These are phyloP conservation scores for Prunus mira DNA, from an alignment of 306 rosid genomes.

Conservation along the genomic window DNA sequence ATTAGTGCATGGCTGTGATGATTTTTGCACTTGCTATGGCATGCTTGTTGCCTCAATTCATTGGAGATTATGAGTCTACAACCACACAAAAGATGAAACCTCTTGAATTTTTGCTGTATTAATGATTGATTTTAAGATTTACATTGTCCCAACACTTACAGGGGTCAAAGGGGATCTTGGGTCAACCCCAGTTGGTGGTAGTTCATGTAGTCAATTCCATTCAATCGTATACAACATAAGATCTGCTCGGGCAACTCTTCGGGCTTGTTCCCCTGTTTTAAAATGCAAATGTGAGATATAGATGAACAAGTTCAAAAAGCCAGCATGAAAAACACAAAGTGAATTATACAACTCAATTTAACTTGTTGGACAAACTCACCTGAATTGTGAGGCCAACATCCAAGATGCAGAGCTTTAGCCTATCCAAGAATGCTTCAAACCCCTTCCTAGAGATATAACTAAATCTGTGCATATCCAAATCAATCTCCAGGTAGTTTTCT, in stretches of 20 bases:
- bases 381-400: slow-evolving; percentile 98
- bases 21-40: not conserved
- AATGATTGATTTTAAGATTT: slow-evolving; percentile 24
- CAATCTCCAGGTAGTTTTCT: slow-evolving; percentile 92
- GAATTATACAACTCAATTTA: not conserved
- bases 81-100: slow-evolving; percentile 5
- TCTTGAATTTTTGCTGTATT: slow-evolving; percentile 32
- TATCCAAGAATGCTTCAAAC: slow-evolving; percentile 82
- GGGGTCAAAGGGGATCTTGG: slow-evolving; percentile 40
- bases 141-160: slow-evolving; percentile 22
- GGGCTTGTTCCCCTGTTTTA: slow-evolving; percentile 77
- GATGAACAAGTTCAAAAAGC: slow-evolving; percentile 3
- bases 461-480: slow-evolving; percentile 96
- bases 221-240: slow-evolving; percentile 82
- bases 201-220: slow-evolving; percentile 75
- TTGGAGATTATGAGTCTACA: slow-evolving; percentile 8
- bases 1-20: no score
- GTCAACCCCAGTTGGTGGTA: slow-evolving; percentile 72
- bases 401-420: slow-evolving; percentile 73
- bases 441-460: slow-evolving; percentile 96
- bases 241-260: slow-evolving; percentile 97
- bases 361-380: slow-evolving; percentile 39
- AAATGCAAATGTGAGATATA: slow-evolving; percentile 7
- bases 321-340: not conserved
- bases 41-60: slow-evolving; percentile 19